Evolutionary conservation across 208 protist species (phyloP).

Genomic region (Strigomonas culicis): DNA sequence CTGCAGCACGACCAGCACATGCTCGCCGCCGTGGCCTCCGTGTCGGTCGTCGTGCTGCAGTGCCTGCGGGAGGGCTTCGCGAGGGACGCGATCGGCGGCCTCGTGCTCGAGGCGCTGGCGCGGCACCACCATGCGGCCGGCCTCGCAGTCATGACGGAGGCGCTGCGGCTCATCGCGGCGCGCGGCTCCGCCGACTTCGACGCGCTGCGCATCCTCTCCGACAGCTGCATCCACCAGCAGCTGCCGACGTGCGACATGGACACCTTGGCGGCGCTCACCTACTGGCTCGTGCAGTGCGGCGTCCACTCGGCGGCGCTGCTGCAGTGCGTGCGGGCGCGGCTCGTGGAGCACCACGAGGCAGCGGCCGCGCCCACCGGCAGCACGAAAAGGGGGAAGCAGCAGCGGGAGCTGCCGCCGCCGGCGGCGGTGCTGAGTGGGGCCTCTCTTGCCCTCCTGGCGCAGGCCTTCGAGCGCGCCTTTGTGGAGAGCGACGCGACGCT

Average conservation of each 20-base stretch:
- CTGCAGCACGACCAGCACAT: constrained; percentile 63
- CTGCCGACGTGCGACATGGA: constrained; percentile 36
- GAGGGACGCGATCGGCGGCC: constrained; percentile 46
- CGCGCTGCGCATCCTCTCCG: constrained; percentile 49
- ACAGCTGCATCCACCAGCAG: constrained; percentile 37
- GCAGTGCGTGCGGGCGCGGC: constrained; percentile 22
- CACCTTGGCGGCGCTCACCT: constrained; percentile 46
- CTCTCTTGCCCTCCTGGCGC: constrained; percentile 34
- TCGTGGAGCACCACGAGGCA: constrained; percentile 7
- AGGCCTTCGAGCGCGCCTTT: constrained; percentile 43
- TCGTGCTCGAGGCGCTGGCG: constrained; percentile 63
- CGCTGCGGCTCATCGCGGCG: constrained; percentile 51
- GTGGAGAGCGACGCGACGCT: constrained; percentile 44
- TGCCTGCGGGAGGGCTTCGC: constrained; percentile 76
- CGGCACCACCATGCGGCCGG: constrained; percentile 37
- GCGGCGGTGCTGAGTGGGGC: constrained; percentile 21
- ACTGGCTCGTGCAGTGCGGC: constrained; percentile 57
- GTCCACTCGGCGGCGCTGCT: constrained; percentile 56
- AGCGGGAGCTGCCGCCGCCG: neutral
- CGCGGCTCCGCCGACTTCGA: constrained; percentile 48
- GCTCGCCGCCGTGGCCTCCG: constrained; percentile 45
- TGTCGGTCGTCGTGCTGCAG: constrained; percentile 44
- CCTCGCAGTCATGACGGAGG: constrained; percentile 41
- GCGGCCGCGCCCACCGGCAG: no score
- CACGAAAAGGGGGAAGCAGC: neutral